These are phyloP conservation scores for Nemania sp. DNA, from an alignment of 2,329 filamentous ascomycete genomes.

Conservation along the genomic window DNA sequence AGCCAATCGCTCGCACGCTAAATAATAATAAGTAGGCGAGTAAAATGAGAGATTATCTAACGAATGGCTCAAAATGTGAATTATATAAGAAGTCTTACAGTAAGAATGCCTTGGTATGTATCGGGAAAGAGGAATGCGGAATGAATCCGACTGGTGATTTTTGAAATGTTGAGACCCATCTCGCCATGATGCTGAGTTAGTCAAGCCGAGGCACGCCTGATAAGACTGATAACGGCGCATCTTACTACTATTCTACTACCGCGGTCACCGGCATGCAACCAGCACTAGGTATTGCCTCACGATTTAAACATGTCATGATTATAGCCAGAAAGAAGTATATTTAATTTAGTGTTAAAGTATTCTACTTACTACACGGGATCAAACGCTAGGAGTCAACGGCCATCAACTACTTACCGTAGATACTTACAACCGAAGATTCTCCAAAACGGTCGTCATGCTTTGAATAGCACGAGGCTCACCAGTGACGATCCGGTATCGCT, in stretches of 20 bases:
- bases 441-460: not conserved
- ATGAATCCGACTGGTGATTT: not conserved
- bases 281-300: too few relatives aligned
- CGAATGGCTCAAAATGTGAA: not conserved
- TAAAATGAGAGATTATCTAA: not conserved
- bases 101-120: not conserved
- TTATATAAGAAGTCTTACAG: not conserved
- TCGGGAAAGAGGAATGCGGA: constrained; percentile 1
- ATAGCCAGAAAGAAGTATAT: too few relatives aligned
- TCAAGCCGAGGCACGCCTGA: not conserved
- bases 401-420: too few relatives aligned
- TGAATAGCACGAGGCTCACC: not conserved
- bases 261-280: too few relatives aligned
- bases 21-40: not conserved
- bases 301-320: too few relatives aligned
- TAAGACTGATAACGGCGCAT: not conserved
- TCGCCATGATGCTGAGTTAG: not conserved
- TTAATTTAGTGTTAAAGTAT: not conserved
- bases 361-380: not conserved
- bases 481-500: not conserved
- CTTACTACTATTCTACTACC: not conserved
- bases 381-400: too few relatives aligned
- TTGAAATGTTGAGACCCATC: not conserved
- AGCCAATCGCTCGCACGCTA: not conserved
- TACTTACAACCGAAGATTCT: not conserved